These are phyloP conservation scores for Medicago ruthenica DNA, from an alignment of 306 rosid genomes.

Conservation along the genomic window DNA sequence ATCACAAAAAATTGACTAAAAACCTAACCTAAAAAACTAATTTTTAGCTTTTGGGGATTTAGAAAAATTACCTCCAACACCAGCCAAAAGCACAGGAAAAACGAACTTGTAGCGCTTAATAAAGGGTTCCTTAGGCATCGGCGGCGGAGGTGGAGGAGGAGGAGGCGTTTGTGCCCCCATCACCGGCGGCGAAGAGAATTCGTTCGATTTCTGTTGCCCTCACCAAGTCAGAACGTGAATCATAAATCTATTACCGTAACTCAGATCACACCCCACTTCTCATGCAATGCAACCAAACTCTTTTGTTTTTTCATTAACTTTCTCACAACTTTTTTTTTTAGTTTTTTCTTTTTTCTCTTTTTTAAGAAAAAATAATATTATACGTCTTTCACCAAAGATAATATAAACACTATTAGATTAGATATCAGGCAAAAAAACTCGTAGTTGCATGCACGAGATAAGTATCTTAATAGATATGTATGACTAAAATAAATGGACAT, in stretches of 20 bases:
- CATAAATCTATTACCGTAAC: no score
- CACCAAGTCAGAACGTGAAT: no score
- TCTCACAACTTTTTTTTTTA: background rate
- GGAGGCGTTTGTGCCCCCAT: constrained; percentile 50
- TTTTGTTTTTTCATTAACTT: background rate
- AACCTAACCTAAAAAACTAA: background rate
- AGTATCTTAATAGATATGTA: no score
- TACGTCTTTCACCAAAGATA: no score
- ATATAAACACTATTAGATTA: no score
- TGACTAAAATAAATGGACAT: no score
- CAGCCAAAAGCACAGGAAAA: constrained; percentile 85
- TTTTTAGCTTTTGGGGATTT: background rate
- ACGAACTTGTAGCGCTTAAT: constrained; percentile 76
- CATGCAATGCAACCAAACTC: background rate
- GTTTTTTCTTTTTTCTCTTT: no score
- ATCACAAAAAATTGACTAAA: background rate
- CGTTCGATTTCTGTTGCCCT: constrained; percentile 54
- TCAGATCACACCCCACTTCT: no score
- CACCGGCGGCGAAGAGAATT: constrained; percentile 54
- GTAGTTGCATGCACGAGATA: no score
- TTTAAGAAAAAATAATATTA: background rate
- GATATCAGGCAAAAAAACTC: no score
- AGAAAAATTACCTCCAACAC: constrained; percentile 73
- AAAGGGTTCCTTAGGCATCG: constrained; percentile 70
- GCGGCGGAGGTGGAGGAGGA: constrained; percentile 55